A percentile compares a stretch with the other conserved stretches of the same genome.
Evolutionary conservation across 768 basidiomycete genomes (phyloP).

Genomic region (Lyophyllum decastes): DNA sequence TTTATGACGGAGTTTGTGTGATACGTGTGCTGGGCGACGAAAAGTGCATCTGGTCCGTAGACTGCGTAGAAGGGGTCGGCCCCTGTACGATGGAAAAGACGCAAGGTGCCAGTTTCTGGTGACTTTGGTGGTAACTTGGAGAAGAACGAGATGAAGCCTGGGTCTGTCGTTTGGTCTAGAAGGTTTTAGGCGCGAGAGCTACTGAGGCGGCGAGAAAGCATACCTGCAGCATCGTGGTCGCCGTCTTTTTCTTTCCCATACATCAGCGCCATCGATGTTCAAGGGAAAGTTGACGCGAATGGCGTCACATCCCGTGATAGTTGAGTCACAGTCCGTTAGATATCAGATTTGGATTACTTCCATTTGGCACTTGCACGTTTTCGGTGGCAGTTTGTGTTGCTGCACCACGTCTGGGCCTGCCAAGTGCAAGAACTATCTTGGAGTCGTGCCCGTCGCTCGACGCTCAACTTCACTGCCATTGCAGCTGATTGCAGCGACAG

Average conservation of each 20-base stretch:
- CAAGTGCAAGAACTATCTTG: neutral
- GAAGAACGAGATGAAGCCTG: conserved; percentile 79
- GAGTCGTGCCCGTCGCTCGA: neutral
- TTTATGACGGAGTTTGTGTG: conserved; percentile 93
- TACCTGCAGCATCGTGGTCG: conserved; percentile 27
- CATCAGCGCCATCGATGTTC: conserved; percentile 52
- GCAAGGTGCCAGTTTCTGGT: conserved; percentile 77
- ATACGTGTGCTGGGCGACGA: conserved; percentile 80
- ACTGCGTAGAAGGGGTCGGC: conserved; percentile 79
- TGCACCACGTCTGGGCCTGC: neutral
- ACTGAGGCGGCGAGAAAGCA: neutral
- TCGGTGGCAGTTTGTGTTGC: neutral
- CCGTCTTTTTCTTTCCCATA: conserved; percentile 65
- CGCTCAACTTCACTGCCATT: neutral
- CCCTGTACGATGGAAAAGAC: conserved; percentile 76
- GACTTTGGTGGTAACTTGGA: conserved; percentile 61
- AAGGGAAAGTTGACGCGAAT: conserved; percentile 1
- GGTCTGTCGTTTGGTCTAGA: conserved; percentile 66
- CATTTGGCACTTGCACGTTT: neutral
- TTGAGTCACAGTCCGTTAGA: conserved; percentile 5
- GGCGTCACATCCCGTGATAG: conserved; percentile 19
- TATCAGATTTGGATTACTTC: neutral
- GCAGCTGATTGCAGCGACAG: neutral
- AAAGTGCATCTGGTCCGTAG: conserved; percentile 88
- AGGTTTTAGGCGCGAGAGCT: neutral